A percentile compares a stretch with the other conserved stretches of the same genome.
Evolutionary conservation across 2,329 filamentous ascomycete species (phyloP).

Genomic region (Stagonosporopsis tanaceti): DNA sequence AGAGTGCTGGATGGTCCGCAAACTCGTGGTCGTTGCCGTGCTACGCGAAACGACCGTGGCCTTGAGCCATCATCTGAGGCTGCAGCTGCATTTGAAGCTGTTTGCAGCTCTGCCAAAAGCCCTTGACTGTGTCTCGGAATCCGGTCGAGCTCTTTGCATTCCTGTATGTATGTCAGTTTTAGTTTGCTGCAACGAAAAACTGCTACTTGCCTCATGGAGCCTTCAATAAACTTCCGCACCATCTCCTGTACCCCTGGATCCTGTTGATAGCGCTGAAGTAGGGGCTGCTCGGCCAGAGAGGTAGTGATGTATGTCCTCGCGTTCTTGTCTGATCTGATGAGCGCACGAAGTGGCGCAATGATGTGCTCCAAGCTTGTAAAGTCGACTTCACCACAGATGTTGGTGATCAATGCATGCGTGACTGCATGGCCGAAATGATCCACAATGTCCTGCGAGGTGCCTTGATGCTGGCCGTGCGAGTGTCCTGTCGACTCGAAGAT

Average conservation of each 20-base stretch:
- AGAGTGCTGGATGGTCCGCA: conserved; percentile 13
- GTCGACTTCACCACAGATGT: conserved; percentile 48
- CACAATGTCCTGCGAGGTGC: conserved; percentile 46
- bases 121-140: conserved; percentile 47
- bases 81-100: conserved; percentile 48
- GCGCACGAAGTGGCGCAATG: conserved; percentile 41
- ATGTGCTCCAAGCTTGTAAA: conserved; percentile 46
- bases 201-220: conserved; percentile 38
- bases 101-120: conserved; percentile 49
- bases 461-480: conserved; percentile 37
- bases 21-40: conserved; percentile 1
- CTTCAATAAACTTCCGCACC: conserved; percentile 47
- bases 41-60: conserved; percentile 21
- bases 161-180: conserved; percentile 41
- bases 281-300: conserved; percentile 39
- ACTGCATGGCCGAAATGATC: conserved; percentile 45
- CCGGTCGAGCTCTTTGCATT: conserved; percentile 43
- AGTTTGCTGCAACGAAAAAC: not conserved
- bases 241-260: conserved; percentile 39
- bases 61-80: conserved; percentile 38
- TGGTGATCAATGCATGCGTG: conserved; percentile 42
- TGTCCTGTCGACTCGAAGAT: conserved; percentile 45
- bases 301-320: conserved; percentile 42
- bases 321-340: conserved; percentile 44
- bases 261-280: conserved; percentile 40